phyloP scores from a whole-genome alignment of 345 rosid genomes.

The Corchorus olitorius region DNA sequence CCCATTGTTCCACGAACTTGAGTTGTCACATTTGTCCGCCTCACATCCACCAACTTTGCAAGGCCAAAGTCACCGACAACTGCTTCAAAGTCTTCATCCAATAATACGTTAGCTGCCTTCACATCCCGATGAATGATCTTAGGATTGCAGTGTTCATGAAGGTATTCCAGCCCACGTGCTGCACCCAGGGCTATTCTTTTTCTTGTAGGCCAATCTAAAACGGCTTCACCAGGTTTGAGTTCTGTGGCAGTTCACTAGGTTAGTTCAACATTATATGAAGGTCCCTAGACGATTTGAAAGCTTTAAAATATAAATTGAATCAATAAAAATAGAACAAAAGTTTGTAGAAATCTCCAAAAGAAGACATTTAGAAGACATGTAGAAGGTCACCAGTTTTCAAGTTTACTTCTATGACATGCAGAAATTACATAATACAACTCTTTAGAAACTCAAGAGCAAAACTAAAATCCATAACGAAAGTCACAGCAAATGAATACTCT shows the following conservation, averaged over 20 bases:
- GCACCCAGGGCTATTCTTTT: conserved; percentile 88
- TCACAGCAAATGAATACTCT: background rate
- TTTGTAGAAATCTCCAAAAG: background rate
- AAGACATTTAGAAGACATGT: background rate
- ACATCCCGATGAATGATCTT: conserved; percentile 97
- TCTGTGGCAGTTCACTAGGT: conserved; percentile 49
- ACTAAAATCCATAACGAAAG: background rate
- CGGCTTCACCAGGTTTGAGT: conserved; percentile 74
- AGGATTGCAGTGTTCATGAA: conserved; percentile 95
- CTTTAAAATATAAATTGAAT: background rate
- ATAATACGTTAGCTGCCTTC: conserved; percentile 92
- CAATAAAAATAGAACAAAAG: background rate
- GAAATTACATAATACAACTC: background rate
- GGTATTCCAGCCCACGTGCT: conserved; percentile 96
- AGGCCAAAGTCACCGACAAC: conserved; percentile 98
- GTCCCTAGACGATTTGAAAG: background rate
- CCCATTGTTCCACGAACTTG: conserved; percentile 99
- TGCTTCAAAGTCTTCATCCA: conserved; percentile 95
- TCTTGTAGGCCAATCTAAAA: conserved; percentile 80
- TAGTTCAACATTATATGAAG: background rate
- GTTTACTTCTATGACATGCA: background rate
- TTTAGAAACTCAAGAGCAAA: conserved; percentile 5
- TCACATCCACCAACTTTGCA: conserved; percentile 93
- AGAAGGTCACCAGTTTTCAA: too few relatives aligned
- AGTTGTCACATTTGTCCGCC: conserved; percentile 85